Evolutionary conservation across 129 eudicot genomes (phyloP), one percentile per base, ranked within the genome.

Genomic region (Pittosporum tobira): DNA sequence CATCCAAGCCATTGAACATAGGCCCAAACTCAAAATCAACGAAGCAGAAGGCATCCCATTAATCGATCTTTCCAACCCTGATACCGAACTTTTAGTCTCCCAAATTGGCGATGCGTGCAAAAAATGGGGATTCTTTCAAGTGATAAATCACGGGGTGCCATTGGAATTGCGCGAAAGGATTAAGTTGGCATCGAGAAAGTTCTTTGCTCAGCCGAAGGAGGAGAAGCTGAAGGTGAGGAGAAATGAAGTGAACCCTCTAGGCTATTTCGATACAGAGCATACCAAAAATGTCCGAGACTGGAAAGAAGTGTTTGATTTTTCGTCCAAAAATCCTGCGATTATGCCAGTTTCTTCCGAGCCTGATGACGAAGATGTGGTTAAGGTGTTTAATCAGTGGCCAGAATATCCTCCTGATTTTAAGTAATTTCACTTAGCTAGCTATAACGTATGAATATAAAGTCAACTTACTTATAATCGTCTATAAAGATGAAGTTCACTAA

Each of bases 91-190:
- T n/a, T n/a, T n/a, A n/a, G 42, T 48, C 7, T 5, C 25, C 5
- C 25, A n/a, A 50, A 59, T 85, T 9, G 69, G 71, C 11, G 71
- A 68, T 1, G 94, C 85, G 1, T 71, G 88, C 72, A 44, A 57
- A 19, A 70, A 69, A 7, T 84, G 94, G 94, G 94, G 94, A 0
- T 84, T 84, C n/a, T 84, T 84, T 20, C 88, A 84, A 42, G 84
- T 84, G 57, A 68, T 80, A 68, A 79, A 84, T 66, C 84, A 76
- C 16, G 87, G 79, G 21, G 81, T 77, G 2, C 77, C 81, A 0
- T 25, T 43, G 0, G 70, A 80, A 42, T 42, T 16, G 36, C 75
- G 75, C 2, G 74, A 76, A 26, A 71, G 52, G 50, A 3, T 77
- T 0, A 62, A 50, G 24, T 18, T 13, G 51, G 84, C 70, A 0